Percentiles rank a stretch among this genome's conserved stretches.
phyloP scores from a whole-genome alignment of 768 basidiomycete genomes.

The Boletus reticuloceps region DNA sequence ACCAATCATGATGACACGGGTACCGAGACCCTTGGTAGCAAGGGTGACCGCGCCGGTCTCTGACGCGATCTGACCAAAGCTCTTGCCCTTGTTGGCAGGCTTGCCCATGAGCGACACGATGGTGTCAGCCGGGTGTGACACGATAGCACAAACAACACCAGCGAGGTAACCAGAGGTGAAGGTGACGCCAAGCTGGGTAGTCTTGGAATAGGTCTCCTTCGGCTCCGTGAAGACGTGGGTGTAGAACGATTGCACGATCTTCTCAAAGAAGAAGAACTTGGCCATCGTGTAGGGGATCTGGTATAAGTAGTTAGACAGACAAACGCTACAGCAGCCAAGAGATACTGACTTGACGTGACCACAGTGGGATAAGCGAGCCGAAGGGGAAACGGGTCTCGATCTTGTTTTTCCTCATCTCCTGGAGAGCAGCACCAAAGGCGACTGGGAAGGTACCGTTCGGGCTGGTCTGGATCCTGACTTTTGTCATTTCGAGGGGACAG shows the following conservation, averaged over 20 bases:
- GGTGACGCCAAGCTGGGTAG: slow-evolving; percentile 85
- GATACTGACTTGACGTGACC: slow-evolving; percentile 72
- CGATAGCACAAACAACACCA: slow-evolving; percentile 93
- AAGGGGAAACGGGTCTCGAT: slow-evolving; percentile 80
- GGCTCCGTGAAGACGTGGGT: slow-evolving; percentile 80
- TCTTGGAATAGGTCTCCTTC: slow-evolving; percentile 75
- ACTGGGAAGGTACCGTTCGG: slow-evolving; percentile 74
- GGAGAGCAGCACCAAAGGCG: slow-evolving; percentile 65
- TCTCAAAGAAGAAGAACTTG: slow-evolving; percentile 96
- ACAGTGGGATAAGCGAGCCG: slow-evolving; percentile 80
- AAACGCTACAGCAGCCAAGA: neutral
- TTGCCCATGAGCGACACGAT: slow-evolving; percentile 94
- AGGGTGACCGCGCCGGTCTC: slow-evolving; percentile 67
- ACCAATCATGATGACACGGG: slow-evolving; percentile 84
- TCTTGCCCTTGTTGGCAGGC: slow-evolving; percentile 79
- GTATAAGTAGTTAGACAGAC: neutral
- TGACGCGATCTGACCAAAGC: slow-evolving; percentile 61
- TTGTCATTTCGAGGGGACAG: slow-evolving; percentile 92
- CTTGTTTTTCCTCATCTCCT: slow-evolving; percentile 65
- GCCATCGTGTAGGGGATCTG: slow-evolving; percentile 99
- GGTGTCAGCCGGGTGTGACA: slow-evolving; percentile 95
- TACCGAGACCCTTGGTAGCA: slow-evolving; percentile 84
- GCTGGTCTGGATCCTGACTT: slow-evolving; percentile 88
- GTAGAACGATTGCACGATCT: slow-evolving; percentile 84
- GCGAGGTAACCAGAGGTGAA: slow-evolving; percentile 91